A percentile compares a stretch with the other conserved stretches of the same genome.
phyloP scores from a whole-genome alignment of 768 basidiomycete genomes.

The Polyporus arcularius region DNA sequence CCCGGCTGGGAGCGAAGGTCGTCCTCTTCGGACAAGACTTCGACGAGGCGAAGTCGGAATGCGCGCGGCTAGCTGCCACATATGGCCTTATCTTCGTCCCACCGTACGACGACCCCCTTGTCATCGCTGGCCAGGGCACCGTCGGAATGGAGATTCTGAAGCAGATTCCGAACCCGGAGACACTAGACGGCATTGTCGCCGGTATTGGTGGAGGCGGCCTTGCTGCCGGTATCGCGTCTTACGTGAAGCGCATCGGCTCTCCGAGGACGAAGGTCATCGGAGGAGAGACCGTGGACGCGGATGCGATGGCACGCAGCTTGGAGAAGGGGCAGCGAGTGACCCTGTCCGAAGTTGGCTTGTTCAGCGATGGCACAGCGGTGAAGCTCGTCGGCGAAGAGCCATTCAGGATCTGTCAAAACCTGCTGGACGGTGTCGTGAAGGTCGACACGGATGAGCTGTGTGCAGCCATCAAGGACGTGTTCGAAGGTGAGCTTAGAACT shows the following conservation, averaged over 20 bases:
- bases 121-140: slow-evolving; percentile 97
- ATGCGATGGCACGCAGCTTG: slow-evolving; percentile 89
- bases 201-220: slow-evolving; percentile 95
- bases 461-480: slow-evolving; percentile 98
- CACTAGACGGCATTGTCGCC: slow-evolving; percentile 82
- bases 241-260: slow-evolving; percentile 89
- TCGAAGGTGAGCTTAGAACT: slow-evolving; percentile 68
- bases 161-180: slow-evolving; percentile 75
- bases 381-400: slow-evolving; percentile 94
- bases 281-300: slow-evolving; percentile 93
- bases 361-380: slow-evolving; percentile 97
- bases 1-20: slow-evolving; percentile 93
- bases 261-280: slow-evolving; percentile 83
- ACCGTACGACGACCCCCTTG: slow-evolving; percentile 95
- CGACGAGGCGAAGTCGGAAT: slow-evolving; percentile 95
- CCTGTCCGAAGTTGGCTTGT: slow-evolving; percentile 89
- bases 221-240: slow-evolving; percentile 86
- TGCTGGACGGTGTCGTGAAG: slow-evolving; percentile 80
- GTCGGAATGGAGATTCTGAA: slow-evolving; percentile 94
- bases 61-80: slow-evolving; percentile 74
- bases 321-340: slow-evolving; percentile 80
- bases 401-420: slow-evolving; percentile 86
- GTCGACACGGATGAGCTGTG: slow-evolving; percentile 96
- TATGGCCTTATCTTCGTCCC: slow-evolving; percentile 90
- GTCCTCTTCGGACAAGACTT: slow-evolving; percentile 91